These are phyloP conservation scores for Chaetomium fimeti DNA, from an alignment of 495 filamentous ascomycete genomes.

Conservation along the genomic window DNA sequence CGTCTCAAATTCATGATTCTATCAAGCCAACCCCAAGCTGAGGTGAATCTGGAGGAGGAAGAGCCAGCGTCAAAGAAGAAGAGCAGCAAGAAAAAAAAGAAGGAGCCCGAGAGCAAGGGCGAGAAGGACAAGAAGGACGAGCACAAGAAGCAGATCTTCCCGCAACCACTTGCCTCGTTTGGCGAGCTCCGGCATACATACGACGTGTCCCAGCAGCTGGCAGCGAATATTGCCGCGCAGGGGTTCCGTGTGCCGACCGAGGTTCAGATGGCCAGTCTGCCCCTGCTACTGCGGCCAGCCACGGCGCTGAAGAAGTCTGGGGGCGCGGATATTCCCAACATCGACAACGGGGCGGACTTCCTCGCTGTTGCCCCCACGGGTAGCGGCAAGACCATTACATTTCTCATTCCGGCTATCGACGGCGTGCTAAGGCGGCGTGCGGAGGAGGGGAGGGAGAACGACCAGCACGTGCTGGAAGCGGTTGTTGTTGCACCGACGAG, in stretches of 20 bases:
- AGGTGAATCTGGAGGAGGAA: constrained; percentile 37
- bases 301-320: constrained; percentile 39
- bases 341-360: constrained; percentile 58
- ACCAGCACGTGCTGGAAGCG: constrained; percentile 58
- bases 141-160: constrained; percentile 59
- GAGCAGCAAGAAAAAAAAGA: constrained; percentile 47
- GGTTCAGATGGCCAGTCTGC: constrained; percentile 84
- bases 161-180: constrained; percentile 77
- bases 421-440: constrained; percentile 56
- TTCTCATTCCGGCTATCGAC: constrained; percentile 82
- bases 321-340: constrained; percentile 32
- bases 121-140: constrained; percentile 49
- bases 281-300: constrained; percentile 63
- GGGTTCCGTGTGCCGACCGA: constrained; percentile 87
- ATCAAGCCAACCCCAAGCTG: constrained; percentile 32
- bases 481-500: constrained; percentile 87
- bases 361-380: constrained; percentile 89
- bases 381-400: constrained; percentile 94
- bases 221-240: constrained; percentile 75
- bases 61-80: constrained; percentile 52
- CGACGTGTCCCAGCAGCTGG: constrained; percentile 65
- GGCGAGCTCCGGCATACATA: constrained; percentile 66
- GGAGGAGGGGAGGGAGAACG: constrained; percentile 33
- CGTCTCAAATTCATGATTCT: constrained; percentile 83
- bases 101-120: constrained; percentile 42